Conservation (phyloP, 2,329 filamentous ascomycete genomes). For the Furcasterigmium sp. region DNA sequence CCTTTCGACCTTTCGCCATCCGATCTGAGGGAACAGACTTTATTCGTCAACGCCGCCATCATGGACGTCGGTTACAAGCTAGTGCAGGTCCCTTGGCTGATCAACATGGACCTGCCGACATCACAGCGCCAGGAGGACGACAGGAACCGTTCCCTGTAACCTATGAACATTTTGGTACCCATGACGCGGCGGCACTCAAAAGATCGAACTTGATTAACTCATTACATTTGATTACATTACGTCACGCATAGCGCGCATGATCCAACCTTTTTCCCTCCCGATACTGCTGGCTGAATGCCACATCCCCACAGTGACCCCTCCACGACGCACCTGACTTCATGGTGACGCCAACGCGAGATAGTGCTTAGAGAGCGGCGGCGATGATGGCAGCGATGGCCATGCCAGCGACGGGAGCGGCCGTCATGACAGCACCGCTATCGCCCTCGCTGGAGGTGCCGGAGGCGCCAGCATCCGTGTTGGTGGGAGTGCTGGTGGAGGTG, state of each 20-base stretch:
- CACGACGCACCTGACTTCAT: too few species aligned
- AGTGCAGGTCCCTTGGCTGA: conserved; percentile 2
- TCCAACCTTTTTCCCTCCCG: background rate
- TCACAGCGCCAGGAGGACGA: background rate
- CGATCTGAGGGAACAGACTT: conserved; percentile 33
- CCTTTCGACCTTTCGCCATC: conserved; percentile 3
- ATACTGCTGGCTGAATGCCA: too few species aligned
- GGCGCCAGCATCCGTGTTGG: background rate
- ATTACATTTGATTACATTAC: background rate
- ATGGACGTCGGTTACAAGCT: conserved; percentile 38
- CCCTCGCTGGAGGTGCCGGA: conserved; percentile 2
- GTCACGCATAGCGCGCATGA: background rate
- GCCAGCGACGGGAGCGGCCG: conserved; percentile 18
- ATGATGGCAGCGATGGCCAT: conserved; percentile 21
- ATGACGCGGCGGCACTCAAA: background rate
- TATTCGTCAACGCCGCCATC: conserved; percentile 53
- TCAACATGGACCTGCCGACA: conserved; percentile 3
- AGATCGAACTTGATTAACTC: background rate
- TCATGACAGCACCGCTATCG: conserved; percentile 14
- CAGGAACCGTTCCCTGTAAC: too few species aligned
- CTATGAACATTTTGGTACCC: background rate
- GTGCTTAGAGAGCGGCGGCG: conserved; percentile 27
- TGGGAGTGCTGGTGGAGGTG: conserved; percentile 9
- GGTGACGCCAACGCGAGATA: too few species aligned
- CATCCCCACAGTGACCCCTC: too few species aligned